These are phyloP conservation scores for Scedosporium apiospermum DNA, from an alignment of 2,329 filamentous ascomycete genomes.

Conservation along the genomic window DNA sequence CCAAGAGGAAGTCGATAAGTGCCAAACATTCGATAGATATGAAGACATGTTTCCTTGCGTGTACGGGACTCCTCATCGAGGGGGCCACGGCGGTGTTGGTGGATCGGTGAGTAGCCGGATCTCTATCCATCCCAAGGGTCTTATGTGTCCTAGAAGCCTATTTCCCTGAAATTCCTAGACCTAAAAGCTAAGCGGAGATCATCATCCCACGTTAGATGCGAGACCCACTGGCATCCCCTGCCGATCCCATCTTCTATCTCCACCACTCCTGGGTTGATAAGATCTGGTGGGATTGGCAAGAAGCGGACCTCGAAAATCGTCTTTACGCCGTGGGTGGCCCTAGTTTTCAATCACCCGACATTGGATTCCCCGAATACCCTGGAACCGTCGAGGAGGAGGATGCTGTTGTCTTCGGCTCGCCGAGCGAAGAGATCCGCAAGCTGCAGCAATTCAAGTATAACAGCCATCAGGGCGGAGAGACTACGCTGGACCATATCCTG, in stretches of 20 bases:
- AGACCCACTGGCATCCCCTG: conserved; percentile 5
- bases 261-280: conserved; percentile 14
- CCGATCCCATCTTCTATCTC: conserved; percentile 14
- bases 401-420: background rate
- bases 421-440: background rate
- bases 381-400: conserved; percentile 1
- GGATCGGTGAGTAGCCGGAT: background rate
- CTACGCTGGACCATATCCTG: conserved; percentile 10
- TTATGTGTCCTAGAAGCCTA: too few relatives aligned
- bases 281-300: conserved; percentile 14
- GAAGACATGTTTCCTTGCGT: background rate
- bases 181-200: background rate
- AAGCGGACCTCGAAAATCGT: conserved; percentile 4
- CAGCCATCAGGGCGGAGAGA: conserved; percentile 7
- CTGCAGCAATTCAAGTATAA: background rate
- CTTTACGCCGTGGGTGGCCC: conserved; percentile 7
- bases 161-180: background rate
- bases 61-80: background rate
- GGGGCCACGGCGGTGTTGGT: conserved; percentile 2
- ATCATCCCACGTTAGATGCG: background rate
- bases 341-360: background rate
- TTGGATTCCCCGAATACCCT: conserved; percentile 1
- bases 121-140: background rate
- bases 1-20: background rate
- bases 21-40: background rate